Percentiles rank a stretch among this genome's conserved stretches.
phyloP scores from a whole-genome alignment of 345 rosid genomes.

The Heritiera fomes region DNA sequence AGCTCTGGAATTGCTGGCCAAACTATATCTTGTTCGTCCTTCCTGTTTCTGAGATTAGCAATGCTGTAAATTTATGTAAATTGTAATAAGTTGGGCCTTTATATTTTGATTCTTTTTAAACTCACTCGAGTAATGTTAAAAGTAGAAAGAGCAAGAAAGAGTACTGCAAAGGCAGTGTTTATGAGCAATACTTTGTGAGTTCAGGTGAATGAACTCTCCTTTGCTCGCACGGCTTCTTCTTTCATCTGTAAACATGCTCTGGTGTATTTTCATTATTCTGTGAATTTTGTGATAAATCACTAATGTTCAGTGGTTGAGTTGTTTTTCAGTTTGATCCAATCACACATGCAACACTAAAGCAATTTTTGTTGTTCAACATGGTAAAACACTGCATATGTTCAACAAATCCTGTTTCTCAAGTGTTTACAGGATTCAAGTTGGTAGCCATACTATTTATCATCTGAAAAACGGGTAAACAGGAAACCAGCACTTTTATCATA shows the following conservation, averaged over 20 bases:
- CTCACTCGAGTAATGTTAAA: neutral
- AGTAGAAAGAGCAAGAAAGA: neutral
- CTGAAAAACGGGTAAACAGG: neutral
- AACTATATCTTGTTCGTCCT: neutral
- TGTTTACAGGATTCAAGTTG: neutral
- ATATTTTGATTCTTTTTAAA: conserved; percentile 9
- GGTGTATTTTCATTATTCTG: neutral
- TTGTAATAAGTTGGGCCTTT: neutral
- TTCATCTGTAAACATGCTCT: neutral
- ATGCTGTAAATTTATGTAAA: conserved; percentile 11
- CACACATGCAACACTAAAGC: too few species aligned
- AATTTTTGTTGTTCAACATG: too few species aligned
- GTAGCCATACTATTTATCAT: neutral
- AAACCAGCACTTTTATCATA: neutral
- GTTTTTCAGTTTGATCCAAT: too few species aligned
- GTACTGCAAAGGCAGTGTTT: neutral
- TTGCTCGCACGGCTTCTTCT: neutral
- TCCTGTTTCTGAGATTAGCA: neutral
- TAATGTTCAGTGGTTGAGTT: neutral
- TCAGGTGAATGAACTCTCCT: neutral
- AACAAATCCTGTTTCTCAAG: neutral
- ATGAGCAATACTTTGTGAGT: neutral
- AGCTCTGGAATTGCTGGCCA: neutral
- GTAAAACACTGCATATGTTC: too few species aligned
- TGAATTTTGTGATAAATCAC: neutral